Base-by-base conservation (phyloP, 768 basidiomycete genomes). In the Pleurotus giganteus region DNA sequence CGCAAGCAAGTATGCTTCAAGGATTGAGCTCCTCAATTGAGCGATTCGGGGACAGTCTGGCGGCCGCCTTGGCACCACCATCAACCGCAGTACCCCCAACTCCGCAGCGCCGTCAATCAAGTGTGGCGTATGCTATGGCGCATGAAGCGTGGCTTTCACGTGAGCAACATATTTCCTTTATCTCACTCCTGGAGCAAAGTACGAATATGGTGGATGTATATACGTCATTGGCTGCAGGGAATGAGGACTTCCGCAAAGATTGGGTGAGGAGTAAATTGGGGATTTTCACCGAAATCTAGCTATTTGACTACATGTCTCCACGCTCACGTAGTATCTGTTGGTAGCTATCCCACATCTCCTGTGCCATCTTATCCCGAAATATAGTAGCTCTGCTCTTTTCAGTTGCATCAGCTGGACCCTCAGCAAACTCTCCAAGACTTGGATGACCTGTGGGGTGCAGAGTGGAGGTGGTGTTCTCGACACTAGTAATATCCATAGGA, bases 271-370 rank as follows among this genome's bases (percentile, higher is more conserved):
- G 11, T 9, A 36, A 36, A n/a, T n/a, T 36, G 9, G 34, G 34
- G 34, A 36, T 36, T 36, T 36, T 11, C 11, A 36, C n/a, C n/a
- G 9, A 36, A n/a, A 36, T 36, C n/a, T 36, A 36, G 34, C 11
- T n/a, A 11, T 36, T 36, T 36, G n/a, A 36, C n/a, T 36, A 36
- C n/a, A 36, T n/a, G 11, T 36, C 34, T n/a, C 34, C 34, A 9
- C 34, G 34, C n/a, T 36, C 34, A 3, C 34, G 44, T 45, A 45
- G 44, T 23, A 23, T 27, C 36, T 28, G 47, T 34, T 59, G 55
- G 41, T 61, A 59, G 21, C 49, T 42, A 12, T 47, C 37, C 58
- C 61, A 61, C 61, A 61, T 61, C 8, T 36, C 44, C 17, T 37
- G 36, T 29, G 54, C 61, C 43, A 62, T 62, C 21, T 34, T 34